Conservation (phyloP, 176 grass and related monocot genomes). For the Avena sativa region DNA sequence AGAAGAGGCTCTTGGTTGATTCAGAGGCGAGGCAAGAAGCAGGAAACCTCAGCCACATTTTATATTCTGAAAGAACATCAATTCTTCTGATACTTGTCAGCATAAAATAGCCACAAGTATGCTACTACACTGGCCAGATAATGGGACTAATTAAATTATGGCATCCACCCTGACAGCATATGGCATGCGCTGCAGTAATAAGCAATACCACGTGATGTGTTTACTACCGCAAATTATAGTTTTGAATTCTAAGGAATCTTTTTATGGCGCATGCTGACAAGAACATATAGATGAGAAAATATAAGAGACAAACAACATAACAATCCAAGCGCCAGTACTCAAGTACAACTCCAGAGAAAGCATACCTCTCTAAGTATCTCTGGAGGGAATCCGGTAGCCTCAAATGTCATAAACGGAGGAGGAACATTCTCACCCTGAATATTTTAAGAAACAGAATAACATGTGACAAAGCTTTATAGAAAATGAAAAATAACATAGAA, state of each 20-base stretch:
- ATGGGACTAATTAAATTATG: slow-evolving; percentile 56
- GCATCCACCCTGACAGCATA: slow-evolving; percentile 48
- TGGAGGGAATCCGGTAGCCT: slow-evolving; percentile 89
- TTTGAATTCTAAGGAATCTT: slow-evolving; percentile 18
- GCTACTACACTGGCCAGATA: slow-evolving; percentile 57
- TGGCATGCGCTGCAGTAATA: slow-evolving; percentile 45
- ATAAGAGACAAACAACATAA: not conserved
- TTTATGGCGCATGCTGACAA: not conserved
- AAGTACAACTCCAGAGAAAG: slow-evolving; percentile 39
- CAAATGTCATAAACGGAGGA: slow-evolving; percentile 99
- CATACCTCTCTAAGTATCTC: slow-evolving; percentile 96
- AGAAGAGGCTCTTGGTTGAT: slow-evolving; percentile 67
- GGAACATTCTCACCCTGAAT: slow-evolving; percentile 92
- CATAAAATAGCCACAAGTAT: slow-evolving; percentile 72
- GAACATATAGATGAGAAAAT: slow-evolving; percentile 32
- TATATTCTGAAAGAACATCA: slow-evolving; percentile 74
- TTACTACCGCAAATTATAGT: slow-evolving; percentile 19
- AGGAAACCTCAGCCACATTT: slow-evolving; percentile 79
- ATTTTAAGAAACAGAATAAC: slow-evolving; percentile 44
- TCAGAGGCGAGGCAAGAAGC: slow-evolving; percentile 87
- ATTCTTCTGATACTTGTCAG: slow-evolving; percentile 76
- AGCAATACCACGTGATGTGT: slow-evolving; percentile 33
- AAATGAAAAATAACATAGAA: slow-evolving; percentile 33
- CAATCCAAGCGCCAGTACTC: not conserved
- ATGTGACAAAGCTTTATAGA: slow-evolving; percentile 39